Conservation (phyloP, 352 stramenopile species). For the Pelagophyceae sp. region DNA sequence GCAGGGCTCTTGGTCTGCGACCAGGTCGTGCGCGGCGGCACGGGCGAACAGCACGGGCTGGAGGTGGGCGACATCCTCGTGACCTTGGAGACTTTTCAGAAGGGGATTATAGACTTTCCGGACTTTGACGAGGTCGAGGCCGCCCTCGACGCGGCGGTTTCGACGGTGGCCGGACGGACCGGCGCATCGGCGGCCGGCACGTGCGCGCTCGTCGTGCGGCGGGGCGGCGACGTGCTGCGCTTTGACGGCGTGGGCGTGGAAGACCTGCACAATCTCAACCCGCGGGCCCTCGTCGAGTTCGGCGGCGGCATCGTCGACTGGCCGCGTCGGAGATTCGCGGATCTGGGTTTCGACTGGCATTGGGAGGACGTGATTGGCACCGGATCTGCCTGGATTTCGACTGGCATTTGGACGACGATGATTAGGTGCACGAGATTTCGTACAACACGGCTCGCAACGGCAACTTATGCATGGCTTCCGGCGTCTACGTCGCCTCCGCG, state of each 20-base stretch:
- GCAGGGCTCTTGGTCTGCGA: conserved; percentile 50
- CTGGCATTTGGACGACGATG: too few relatives aligned
- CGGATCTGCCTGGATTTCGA: conserved; percentile 3
- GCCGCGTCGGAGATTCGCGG: too few relatives aligned
- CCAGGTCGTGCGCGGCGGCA: conserved; percentile 59
- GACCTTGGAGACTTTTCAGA: conserved; percentile 37
- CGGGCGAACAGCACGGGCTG: conserved; percentile 48
- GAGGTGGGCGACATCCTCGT: conserved; percentile 73
- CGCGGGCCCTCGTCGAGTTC: not conserved
- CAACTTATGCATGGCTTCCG: conserved; percentile 52
- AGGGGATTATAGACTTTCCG: conserved; percentile 53
- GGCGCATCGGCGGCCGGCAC: conserved; percentile 55
- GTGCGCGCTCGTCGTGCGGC: conserved; percentile 60
- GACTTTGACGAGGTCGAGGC: conserved; percentile 70
- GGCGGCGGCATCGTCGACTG: not conserved
- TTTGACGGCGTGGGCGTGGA: conserved; percentile 30
- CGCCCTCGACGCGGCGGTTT: conserved; percentile 57
- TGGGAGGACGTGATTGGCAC: too few relatives aligned
- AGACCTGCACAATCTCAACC: not conserved
- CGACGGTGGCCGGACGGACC: too few relatives aligned
- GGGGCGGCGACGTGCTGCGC: conserved; percentile 49
- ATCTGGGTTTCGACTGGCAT: too few relatives aligned
- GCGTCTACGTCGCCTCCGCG: conserved; percentile 68
- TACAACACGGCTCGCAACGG: conserved; percentile 73
- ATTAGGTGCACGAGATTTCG: conserved; percentile 71